Evolutionary conservation across 495 filamentous ascomycete species (phyloP).

Genomic region (Hyphodiscus hymeniophilus): DNA sequence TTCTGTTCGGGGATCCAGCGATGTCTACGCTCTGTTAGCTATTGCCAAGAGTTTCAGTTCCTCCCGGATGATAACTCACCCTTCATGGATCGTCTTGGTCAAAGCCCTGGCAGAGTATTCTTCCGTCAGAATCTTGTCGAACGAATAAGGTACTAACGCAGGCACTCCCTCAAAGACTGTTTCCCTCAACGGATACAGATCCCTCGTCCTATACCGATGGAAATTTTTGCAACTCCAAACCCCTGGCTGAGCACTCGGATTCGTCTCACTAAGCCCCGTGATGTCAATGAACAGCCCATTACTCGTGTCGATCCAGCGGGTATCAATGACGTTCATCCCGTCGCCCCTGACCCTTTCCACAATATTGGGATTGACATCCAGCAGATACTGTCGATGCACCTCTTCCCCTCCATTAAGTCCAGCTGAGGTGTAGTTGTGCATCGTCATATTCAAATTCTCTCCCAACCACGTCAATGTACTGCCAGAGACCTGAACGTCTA

Average conservation of each 20-base stretch:
- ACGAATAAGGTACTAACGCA: slow-evolving; percentile 69
- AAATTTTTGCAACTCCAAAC: slow-evolving; percentile 79
- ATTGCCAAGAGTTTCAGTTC: neutral
- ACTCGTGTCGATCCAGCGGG: slow-evolving; percentile 69
- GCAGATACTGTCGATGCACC: slow-evolving; percentile 50
- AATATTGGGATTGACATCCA: slow-evolving; percentile 72
- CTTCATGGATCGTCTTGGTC: slow-evolving; percentile 52
- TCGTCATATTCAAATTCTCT: slow-evolving; percentile 54
- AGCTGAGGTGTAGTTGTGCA: slow-evolving; percentile 45
- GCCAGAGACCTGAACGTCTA: slow-evolving; percentile 72
- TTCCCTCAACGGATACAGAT: slow-evolving; percentile 73
- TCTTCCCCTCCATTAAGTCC: slow-evolving; percentile 20
- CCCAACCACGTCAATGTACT: slow-evolving; percentile 55
- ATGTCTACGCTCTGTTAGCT: slow-evolving; percentile 14
- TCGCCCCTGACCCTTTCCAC: slow-evolving; percentile 49
- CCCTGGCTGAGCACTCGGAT: slow-evolving; percentile 47
- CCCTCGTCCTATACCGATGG: slow-evolving; percentile 58
- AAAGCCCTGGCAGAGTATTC: slow-evolving; percentile 68
- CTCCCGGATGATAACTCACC: slow-evolving; percentile 42
- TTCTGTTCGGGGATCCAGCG: slow-evolving; percentile 19
- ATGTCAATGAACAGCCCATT: slow-evolving; percentile 85
- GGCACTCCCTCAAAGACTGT: slow-evolving; percentile 70
- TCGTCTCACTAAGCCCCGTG: slow-evolving; percentile 67
- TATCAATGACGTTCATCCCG: slow-evolving; percentile 77
- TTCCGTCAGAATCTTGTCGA: slow-evolving; percentile 59